These are phyloP conservation scores for Omphalotus guepiniiformis DNA, from an alignment of 768 basidiomycete genomes.

Conservation along the genomic window DNA sequence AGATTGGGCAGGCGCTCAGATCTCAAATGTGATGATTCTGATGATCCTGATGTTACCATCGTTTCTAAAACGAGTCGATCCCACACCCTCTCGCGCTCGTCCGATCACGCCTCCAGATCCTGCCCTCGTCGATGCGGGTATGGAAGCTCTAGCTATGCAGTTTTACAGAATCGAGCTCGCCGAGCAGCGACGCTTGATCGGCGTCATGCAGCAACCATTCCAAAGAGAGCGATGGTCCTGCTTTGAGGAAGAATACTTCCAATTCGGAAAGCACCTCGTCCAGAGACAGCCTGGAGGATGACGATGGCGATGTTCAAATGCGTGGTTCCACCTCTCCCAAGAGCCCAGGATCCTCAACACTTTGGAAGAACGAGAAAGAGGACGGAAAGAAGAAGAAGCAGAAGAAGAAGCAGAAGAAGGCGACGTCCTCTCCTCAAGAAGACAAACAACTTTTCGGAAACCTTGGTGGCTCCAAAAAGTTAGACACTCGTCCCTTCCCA, in stretches of 20 bases:
- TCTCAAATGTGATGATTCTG: constrained; percentile 21
- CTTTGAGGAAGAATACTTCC: too few species aligned
- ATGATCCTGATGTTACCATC: constrained; percentile 25
- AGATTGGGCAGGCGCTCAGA: constrained; percentile 60
- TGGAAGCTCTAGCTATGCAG: constrained; percentile 83
- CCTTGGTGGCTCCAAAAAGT: constrained; percentile 10
- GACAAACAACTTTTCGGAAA: too few species aligned
- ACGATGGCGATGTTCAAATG: too few species aligned
- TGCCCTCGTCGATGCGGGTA: constrained; percentile 56
- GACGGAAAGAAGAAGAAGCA: neutral
- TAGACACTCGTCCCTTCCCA: constrained; percentile 57
- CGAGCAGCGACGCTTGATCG: constrained; percentile 85
- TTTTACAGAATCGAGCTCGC: constrained; percentile 91
- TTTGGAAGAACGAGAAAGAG: neutral
- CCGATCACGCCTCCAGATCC: constrained; percentile 14
- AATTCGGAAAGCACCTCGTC: too few species aligned
- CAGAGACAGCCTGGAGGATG: too few species aligned
- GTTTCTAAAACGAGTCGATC: neutral
- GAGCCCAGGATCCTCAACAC: neutral
- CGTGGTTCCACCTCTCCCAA: too few species aligned
- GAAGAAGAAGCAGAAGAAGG: neutral
- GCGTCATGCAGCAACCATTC: constrained; percentile 91
- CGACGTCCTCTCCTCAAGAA: too few species aligned
- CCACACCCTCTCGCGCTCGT: neutral
- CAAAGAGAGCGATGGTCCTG: constrained; percentile 56